phyloP scores from a whole-genome alignment of 164 flowering plant genomes.

The Tetracentron sinense region DNA sequence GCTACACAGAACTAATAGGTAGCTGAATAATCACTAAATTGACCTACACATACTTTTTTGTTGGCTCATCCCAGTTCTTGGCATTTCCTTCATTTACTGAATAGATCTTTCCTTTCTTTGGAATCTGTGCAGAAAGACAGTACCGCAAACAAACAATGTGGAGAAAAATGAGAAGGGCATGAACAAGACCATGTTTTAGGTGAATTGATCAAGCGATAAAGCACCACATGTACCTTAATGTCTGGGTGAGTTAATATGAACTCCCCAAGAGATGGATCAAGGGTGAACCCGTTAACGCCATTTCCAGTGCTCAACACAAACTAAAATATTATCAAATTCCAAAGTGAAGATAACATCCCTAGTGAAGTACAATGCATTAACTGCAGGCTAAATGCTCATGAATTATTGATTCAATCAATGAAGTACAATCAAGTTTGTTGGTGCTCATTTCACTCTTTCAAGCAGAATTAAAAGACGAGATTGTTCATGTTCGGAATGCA shows the following conservation, averaged over 20 bases:
- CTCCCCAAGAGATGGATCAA: slow-evolving; percentile 98
- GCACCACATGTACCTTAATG: slow-evolving; percentile 88
- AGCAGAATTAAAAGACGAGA: background rate
- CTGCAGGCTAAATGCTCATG: background rate
- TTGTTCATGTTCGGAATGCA: background rate
- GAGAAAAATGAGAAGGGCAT: too few species aligned
- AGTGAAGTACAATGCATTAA: background rate
- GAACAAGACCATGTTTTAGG: background rate
- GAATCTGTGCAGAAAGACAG: slow-evolving; percentile 49
- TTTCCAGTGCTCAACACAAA: slow-evolving; percentile 86
- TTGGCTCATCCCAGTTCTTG: slow-evolving; percentile 93
- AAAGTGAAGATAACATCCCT: too few species aligned
- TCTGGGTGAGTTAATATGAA: slow-evolving; percentile 96
- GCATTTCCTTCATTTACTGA: slow-evolving; percentile 99
- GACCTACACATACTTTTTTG: slow-evolving; percentile 55
- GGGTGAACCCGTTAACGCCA: slow-evolving; percentile 95
- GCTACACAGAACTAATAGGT: slow-evolving; percentile 3
- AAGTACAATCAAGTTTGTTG: background rate
- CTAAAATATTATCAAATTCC: too few species aligned
- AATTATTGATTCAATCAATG: background rate
- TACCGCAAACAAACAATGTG: background rate
- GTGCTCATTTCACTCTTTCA: background rate
- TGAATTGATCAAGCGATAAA: background rate
- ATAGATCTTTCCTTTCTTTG: slow-evolving; percentile 94
- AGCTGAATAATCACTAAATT: slow-evolving; percentile 5